phyloP scores from a whole-genome alignment of 768 basidiomycete genomes.

The Trichaptum fuscoviolaceum region DNA sequence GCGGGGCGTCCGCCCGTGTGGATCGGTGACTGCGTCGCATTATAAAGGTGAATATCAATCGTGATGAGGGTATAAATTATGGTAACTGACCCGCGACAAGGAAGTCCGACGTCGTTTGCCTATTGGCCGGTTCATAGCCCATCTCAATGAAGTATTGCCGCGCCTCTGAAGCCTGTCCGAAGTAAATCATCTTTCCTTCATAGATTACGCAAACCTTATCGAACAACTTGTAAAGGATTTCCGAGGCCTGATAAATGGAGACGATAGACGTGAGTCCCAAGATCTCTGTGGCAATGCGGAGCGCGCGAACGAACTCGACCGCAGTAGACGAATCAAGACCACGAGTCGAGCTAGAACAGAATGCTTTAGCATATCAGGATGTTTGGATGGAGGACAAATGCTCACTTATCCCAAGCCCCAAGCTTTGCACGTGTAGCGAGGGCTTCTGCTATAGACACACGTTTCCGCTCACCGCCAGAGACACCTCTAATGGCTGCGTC shows the following conservation, averaged over 20 bases:
- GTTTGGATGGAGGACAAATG: conserved; percentile 25
- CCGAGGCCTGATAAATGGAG: conserved; percentile 40
- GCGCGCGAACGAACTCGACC: conserved; percentile 40
- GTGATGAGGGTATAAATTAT: neutral
- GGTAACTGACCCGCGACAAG: conserved; percentile 30
- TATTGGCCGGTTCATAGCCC: conserved; percentile 40
- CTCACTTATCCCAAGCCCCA: conserved; percentile 69
- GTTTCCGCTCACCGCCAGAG: conserved; percentile 71
- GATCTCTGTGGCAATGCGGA: conserved; percentile 37
- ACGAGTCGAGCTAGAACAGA: conserved; percentile 33
- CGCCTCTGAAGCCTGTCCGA: conserved; percentile 32
- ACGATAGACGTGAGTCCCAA: conserved; percentile 35
- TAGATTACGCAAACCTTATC: conserved; percentile 44
- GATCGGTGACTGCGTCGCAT: conserved; percentile 27
- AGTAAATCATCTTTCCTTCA: conserved; percentile 45
- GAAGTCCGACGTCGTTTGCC: conserved; percentile 45
- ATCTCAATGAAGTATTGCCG: conserved; percentile 39
- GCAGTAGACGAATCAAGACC: conserved; percentile 28
- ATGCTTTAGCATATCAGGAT: conserved; percentile 28
- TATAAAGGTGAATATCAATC: neutral
- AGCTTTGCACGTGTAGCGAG: conserved; percentile 53
- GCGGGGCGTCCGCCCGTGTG: conserved; percentile 31
- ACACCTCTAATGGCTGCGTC: conserved; percentile 70
- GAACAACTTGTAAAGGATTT: conserved; percentile 36
- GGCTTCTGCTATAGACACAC: conserved; percentile 72